These are phyloP conservation scores for Solanum phureja DNA, from an alignment of 257 asterid genomes.

Conservation along the genomic window DNA sequence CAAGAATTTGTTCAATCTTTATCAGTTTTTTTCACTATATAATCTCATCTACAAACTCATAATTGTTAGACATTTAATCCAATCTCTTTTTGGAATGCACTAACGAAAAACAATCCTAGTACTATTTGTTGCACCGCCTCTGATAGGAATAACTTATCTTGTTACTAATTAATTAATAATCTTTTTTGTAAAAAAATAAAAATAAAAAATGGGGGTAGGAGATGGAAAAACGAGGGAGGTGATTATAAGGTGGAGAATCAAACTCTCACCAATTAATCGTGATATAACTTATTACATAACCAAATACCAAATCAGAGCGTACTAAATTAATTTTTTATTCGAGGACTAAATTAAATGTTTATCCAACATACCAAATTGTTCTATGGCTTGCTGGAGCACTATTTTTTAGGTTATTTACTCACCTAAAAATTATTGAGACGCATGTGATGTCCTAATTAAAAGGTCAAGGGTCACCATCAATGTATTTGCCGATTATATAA, in stretches of 20 bases:
- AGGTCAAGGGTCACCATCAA: background rate
- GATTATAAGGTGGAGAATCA: background rate
- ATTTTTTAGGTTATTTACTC: background rate
- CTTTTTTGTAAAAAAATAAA: fast-evolving
- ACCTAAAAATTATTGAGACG: background rate
- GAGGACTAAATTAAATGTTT: background rate
- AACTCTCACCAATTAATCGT: background rate
- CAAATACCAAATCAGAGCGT: background rate
- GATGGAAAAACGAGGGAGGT: background rate
- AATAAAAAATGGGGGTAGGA: background rate
- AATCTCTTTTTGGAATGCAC: background rate
- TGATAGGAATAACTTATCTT: no score
- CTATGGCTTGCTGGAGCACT: background rate
- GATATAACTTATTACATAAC: background rate
- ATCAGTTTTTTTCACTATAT: background rate
- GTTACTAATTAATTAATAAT: background rate
- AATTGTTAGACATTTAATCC: background rate
- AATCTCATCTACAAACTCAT: background rate
- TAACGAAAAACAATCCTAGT: no score
- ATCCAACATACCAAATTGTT: background rate
- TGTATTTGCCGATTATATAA: background rate
- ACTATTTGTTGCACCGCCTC: background rate
- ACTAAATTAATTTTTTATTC: background rate
- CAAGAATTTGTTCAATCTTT: background rate
- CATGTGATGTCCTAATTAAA: background rate